Percentiles rank a stretch among this genome's conserved stretches.
phyloP scores from a whole-genome alignment of 306 rosid species.

The Morella rubra region DNA sequence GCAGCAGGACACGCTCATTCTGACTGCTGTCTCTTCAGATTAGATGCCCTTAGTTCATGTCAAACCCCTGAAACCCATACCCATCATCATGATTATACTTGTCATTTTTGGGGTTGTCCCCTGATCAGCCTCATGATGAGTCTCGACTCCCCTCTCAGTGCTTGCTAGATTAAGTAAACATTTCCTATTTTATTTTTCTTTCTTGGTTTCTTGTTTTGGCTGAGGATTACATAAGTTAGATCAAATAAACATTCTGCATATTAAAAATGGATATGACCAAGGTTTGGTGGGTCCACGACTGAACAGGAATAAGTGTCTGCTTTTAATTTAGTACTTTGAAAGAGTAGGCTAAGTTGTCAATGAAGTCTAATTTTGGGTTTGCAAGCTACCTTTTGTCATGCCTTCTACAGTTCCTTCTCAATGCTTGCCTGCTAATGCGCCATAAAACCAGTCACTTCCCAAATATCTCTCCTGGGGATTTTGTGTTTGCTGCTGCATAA shows the following conservation, averaged over 20 bases:
- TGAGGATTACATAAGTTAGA: not conserved
- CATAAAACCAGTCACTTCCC: not conserved
- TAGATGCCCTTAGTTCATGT: not conserved
- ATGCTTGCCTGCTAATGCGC: not conserved
- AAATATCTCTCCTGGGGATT: not conserved
- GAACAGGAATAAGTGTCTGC: not conserved
- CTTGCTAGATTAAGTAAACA: not conserved
- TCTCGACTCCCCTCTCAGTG: not conserved
- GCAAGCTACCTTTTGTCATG: not conserved
- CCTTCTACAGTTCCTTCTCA: not conserved
- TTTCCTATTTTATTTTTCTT: not conserved
- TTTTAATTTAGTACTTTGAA: not conserved
- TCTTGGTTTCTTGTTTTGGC: not conserved
- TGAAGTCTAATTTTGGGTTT: not conserved
- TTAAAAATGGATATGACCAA: not conserved
- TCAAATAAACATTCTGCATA: not conserved
- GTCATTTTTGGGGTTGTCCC: not conserved
- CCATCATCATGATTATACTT: not conserved
- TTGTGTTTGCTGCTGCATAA: not conserved
- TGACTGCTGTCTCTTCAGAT: not conserved
- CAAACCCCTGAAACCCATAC: not conserved
- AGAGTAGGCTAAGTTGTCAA: not conserved
- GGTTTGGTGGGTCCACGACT: not conserved
- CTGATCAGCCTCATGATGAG: not conserved
- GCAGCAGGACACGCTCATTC: not conserved